phyloP scores from a whole-genome alignment of 352 stramenopile species.

The Phytophthora capsici region DNA sequence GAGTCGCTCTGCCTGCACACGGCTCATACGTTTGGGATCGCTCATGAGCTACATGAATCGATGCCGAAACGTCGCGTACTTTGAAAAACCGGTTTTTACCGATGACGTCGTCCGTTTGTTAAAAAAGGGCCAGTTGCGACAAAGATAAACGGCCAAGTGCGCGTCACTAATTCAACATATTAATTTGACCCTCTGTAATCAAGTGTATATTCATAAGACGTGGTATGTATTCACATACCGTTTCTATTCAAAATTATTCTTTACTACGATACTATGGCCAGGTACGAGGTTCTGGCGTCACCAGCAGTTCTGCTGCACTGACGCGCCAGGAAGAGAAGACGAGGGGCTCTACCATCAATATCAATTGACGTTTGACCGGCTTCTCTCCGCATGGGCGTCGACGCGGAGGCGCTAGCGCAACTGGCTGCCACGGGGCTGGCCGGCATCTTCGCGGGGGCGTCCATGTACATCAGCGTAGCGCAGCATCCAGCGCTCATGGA shows the following conservation, averaged over 20 bases:
- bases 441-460: conserved; percentile 72
- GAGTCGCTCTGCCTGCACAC: conserved; percentile 53
- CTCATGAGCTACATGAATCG: conserved; percentile 10
- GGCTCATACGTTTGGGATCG: conserved; percentile 33
- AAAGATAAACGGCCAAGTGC: not conserved
- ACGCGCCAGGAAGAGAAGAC: not conserved
- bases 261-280: no score
- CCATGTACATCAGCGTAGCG: conserved; percentile 73
- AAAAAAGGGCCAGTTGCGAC: conserved; percentile 6
- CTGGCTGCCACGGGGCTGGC: conserved; percentile 63
- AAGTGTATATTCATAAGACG: no score
- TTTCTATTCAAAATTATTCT: not conserved
- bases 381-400: conserved; percentile 38
- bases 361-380: conserved; percentile 1
- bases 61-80: conserved; percentile 16
- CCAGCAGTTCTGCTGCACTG: conserved; percentile 1
- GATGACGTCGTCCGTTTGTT: not conserved
- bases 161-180: conserved; percentile 12
- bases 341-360: not conserved
- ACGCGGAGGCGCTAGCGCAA: conserved; percentile 69
- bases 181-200: conserved; percentile 3
- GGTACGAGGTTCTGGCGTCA: not conserved
- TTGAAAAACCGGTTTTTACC: conserved; percentile 1
- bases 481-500: conserved; percentile 78
- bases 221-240: not conserved